These are phyloP conservation scores for Pestalotiopsis sp. DNA, from an alignment of 2,329 filamentous ascomycete genomes.

Conservation along the genomic window DNA sequence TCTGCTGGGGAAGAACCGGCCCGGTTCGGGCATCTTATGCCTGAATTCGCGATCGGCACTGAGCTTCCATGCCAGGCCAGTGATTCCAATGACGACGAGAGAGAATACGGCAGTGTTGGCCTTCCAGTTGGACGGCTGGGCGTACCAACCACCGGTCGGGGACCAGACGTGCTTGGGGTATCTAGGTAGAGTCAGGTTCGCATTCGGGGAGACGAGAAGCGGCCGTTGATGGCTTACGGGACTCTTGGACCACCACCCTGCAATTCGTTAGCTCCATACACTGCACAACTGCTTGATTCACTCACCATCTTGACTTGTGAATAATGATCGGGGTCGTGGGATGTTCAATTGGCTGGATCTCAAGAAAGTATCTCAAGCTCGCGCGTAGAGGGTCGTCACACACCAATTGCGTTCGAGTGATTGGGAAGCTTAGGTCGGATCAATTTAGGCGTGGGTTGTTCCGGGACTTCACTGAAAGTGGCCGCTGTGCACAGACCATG, in stretches of 20 bases:
- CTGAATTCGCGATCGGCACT: slow-evolving; percentile 75
- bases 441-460: slow-evolving; percentile 4
- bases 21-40: slow-evolving; percentile 75
- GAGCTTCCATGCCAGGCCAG: slow-evolving; percentile 65
- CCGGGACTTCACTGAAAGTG: slow-evolving; percentile 5
- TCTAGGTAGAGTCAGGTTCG: slow-evolving; percentile 44
- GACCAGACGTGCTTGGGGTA: slow-evolving; percentile 99
- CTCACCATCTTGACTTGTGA: slow-evolving; percentile 57
- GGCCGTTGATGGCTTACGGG: slow-evolving; percentile 44
- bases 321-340: slow-evolving; percentile 23
- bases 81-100: slow-evolving; percentile 66
- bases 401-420: slow-evolving; percentile 5
- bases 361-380: slow-evolving; percentile 8
- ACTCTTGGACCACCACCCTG: slow-evolving; percentile 75
- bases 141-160: slow-evolving; percentile 95
- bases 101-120: slow-evolving; percentile 80
- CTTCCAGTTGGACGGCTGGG: slow-evolving; percentile 93
- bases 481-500: slow-evolving; percentile 3
- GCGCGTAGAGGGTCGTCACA: slow-evolving; percentile 7
- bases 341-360: neutral
- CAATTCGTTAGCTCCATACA: slow-evolving; percentile 38
- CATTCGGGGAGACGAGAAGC: slow-evolving; percentile 8
- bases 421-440: slow-evolving; percentile 6
- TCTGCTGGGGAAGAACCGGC: slow-evolving; percentile 82
- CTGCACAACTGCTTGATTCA: neutral